Base-by-base conservation (phyloP, 805 yeast species). In the Isabelozyma heimii region DNA sequence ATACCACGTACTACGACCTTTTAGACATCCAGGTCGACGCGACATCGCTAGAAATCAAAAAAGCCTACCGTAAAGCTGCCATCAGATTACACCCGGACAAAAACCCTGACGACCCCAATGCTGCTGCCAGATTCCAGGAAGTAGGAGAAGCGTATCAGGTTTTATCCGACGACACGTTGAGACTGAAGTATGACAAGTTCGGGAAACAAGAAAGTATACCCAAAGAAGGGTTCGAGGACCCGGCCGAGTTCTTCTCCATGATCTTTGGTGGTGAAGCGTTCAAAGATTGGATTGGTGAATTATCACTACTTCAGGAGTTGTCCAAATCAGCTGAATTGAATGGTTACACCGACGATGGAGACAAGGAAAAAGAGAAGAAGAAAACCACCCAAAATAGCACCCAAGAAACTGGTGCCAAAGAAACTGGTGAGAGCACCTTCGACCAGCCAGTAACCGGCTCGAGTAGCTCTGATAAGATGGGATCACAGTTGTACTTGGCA, bases 181-280 rank as follows among this genome's bases (percentile, higher is more conserved):
- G 94, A 56, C 71, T 78, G 8, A 81, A 83, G 52, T 88, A 88
- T 62, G 92, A 88, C 60, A 84, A 84, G 65, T 83, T 69, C 56
- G 95, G 95, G 45, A 85, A 83, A 59, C 89, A 86, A 49, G 83
- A 81, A 52, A 85, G 87, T 13, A 80, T 84, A 28, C 69, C 69
- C 13, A 45, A 49, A 9, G 88, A 84, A 52, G 90, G 89, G 4
- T 85, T 85, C 58, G 89, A 83, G 56, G 92, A 87, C 63, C 96
- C 97, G 0, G 74, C 80, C 46, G 97, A 91, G 63, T 86, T 89
- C 60, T 90, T 94, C 68, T 79, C 86, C 27, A 77, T 78, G 62
- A 88, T 94, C 37, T 94, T 88, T 66, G 95, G 95, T 48, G 95
- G 95, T 47, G 91, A 85, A 51, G 83, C 85, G 1, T 88, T 88